These are phyloP conservation scores for Drechmeria coniospora DNA, from an alignment of 2,329 filamentous ascomycete genomes.

Conservation along the genomic window DNA sequence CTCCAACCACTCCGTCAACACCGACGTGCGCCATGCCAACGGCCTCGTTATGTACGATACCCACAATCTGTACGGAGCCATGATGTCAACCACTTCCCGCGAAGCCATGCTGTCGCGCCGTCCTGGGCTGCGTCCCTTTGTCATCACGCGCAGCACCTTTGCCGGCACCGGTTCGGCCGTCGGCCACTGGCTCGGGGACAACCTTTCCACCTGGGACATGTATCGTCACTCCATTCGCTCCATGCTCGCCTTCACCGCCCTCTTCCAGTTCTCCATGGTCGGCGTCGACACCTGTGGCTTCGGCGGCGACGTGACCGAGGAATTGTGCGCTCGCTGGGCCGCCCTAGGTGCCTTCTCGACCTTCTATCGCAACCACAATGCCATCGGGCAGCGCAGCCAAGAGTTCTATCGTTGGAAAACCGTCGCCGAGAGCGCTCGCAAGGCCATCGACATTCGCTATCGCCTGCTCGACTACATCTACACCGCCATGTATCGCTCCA, in stretches of 20 bases:
- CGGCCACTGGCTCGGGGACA: conserved; percentile 74
- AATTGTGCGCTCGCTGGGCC: conserved; percentile 55
- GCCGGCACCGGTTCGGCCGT: conserved; percentile 60
- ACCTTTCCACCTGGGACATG: conserved; percentile 52
- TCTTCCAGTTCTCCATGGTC: conserved; percentile 55
- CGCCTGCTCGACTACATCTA: conserved; percentile 71
- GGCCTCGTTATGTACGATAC: conserved; percentile 66
- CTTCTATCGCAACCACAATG: conserved; percentile 58
- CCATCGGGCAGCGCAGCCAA: conserved; percentile 28
- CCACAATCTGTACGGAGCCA: conserved; percentile 65
- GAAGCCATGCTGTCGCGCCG: conserved; percentile 49
- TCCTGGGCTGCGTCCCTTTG: conserved; percentile 59
- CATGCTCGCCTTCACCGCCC: conserved; percentile 53
- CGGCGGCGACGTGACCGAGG: conserved; percentile 43
- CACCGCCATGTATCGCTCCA: conserved; percentile 50
- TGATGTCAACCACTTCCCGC: conserved; percentile 65
- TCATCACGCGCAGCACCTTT: conserved; percentile 73
- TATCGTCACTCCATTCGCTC: conserved; percentile 68
- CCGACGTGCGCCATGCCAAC: conserved; percentile 63
- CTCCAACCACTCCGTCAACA: conserved; percentile 48
- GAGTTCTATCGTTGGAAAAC: conserved; percentile 56
- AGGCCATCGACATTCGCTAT: conserved; percentile 59
- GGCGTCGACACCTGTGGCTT: conserved; percentile 69
- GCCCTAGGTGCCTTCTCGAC: conserved; percentile 53
- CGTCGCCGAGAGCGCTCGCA: conserved; percentile 48